Evolutionary conservation across 306 rosid genomes (phyloP), one percentile per base, ranked within the genome.

Genomic region (Quercus agrifolia): DNA sequence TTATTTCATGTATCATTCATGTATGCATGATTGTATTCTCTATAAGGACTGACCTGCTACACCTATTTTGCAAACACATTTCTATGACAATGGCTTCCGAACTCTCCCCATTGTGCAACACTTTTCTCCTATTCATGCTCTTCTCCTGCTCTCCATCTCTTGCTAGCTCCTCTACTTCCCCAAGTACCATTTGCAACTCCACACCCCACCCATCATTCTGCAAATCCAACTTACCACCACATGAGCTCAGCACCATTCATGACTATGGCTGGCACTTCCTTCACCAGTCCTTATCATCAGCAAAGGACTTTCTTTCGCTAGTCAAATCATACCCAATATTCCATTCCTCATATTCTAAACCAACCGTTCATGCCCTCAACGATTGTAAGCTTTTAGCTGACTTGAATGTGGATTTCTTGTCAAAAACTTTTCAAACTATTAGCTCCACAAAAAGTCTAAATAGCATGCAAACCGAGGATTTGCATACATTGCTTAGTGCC

Each of bases 171-270:
- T 4, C 55, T 5, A 4, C 17, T 49, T 49, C 67, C 5, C 67
- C 14, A 11, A 51, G 46, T 28, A 5, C 56, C 80, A 77, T 64
- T 56, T 86, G 89, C 69, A 5, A 80, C 83, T 54, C 30, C 4
- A 86, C 85, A 64, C 83, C 70, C 54, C 74, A 80, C 41, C 85
- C 90, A 51, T 13, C 80, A 52, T 86, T 86, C 56, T 86, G 87
- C 82, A 72, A 20, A 67, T 72, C 84, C 10, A 78, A 77, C 69
- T 70, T 81, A 0, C 83, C 85, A 13, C 25, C 75, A 52, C 15
- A 58, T 1, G 19, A 56, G 44, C 5, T n/a, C 4, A 64, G 35
- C 25, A 71, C 87, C 52, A 62, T 25, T 11, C 75, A 67, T 0
- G 80, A 81, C 56, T 81, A 75, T 67, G 17, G 49, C 76, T 44